phyloP scores from a whole-genome alignment of 768 basidiomycete species.

The Gymnopilus junonius region DNA sequence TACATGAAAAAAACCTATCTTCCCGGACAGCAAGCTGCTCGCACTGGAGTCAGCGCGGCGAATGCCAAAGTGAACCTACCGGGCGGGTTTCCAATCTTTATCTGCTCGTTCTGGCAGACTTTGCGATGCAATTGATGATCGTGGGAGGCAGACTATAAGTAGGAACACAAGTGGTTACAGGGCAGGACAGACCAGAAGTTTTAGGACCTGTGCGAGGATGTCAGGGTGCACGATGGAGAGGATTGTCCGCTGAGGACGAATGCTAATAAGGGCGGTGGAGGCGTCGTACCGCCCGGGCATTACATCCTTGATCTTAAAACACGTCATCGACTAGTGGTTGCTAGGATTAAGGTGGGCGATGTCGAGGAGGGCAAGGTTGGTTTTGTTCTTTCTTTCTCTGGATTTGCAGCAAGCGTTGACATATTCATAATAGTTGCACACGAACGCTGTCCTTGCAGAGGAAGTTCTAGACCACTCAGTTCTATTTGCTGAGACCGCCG shows the following conservation, averaged over 20 bases:
- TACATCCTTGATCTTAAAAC: constrained; percentile 76
- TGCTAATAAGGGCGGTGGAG: constrained; percentile 44
- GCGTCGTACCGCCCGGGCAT: constrained; percentile 51
- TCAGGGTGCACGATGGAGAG: constrained; percentile 81
- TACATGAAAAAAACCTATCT: constrained; percentile 59
- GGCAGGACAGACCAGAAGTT: constrained; percentile 71
- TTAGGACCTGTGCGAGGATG: constrained; percentile 86
- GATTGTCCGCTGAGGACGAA: constrained; percentile 29
- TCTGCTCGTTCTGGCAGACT: constrained; percentile 81
- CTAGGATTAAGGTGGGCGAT: constrained; percentile 81
- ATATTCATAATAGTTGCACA: constrained; percentile 63
- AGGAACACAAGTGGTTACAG: constrained; percentile 92
- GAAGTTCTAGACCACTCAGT: constrained; percentile 79
- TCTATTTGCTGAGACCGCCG: constrained; percentile 83
- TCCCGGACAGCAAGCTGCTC: constrained; percentile 32
- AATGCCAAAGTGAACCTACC: constrained; percentile 30
- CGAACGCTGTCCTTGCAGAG: constrained; percentile 67
- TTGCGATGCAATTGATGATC: constrained; percentile 75
- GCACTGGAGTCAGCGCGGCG: too few species aligned
- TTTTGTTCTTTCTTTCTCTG: constrained; percentile 5
- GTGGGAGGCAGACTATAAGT: constrained; percentile 70
- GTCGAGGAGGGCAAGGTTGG: constrained; percentile 81
- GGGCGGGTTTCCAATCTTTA: constrained; percentile 67
- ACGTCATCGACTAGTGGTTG: constrained; percentile 81
- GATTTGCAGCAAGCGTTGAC: not conserved